phyloP scores from a whole-genome alignment of 495 filamentous ascomycete species.

The Penicillium egyptiacum region DNA sequence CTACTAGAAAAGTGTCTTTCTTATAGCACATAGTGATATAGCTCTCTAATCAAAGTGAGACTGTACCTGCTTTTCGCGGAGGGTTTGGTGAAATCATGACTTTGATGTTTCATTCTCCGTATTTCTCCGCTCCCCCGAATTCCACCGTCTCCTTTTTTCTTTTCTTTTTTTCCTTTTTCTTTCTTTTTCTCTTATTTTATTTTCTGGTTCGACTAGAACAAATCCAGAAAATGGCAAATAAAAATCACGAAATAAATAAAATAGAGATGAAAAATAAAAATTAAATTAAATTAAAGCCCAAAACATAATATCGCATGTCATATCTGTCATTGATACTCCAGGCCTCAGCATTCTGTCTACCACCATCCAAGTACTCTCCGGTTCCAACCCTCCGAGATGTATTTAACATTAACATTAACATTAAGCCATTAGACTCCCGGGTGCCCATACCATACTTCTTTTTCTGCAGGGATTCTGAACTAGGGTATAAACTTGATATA shows the following conservation, averaged over 20 bases:
- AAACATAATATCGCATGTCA: constrained; percentile 16
- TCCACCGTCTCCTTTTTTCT: constrained; percentile 13
- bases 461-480: too few species aligned
- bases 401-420: constrained; percentile 22
- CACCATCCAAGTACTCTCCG: constrained; percentile 1
- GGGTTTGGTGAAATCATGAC: constrained; percentile 24
- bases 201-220: constrained; percentile 8
- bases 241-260: background rate
- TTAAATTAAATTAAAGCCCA: background rate
- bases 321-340: constrained; percentile 11
- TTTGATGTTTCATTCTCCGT: constrained; percentile 18
- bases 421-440: constrained; percentile 18
- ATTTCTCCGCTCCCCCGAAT: constrained; percentile 20
- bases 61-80: constrained; percentile 22
- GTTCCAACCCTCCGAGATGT: constrained; percentile 10
- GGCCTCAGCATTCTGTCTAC: constrained; percentile 1
- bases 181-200: constrained; percentile 12
- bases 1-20: background rate
- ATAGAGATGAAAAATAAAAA: background rate
- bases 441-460: constrained; percentile 8
- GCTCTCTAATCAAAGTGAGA: constrained; percentile 6
- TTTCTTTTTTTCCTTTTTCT: constrained; percentile 10
- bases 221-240: background rate
- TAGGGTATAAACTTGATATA: too few species aligned
- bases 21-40: background rate